Conservation (phyloP, 1,139 yeast genomes). For the Kodamaea alishanica region DNA sequence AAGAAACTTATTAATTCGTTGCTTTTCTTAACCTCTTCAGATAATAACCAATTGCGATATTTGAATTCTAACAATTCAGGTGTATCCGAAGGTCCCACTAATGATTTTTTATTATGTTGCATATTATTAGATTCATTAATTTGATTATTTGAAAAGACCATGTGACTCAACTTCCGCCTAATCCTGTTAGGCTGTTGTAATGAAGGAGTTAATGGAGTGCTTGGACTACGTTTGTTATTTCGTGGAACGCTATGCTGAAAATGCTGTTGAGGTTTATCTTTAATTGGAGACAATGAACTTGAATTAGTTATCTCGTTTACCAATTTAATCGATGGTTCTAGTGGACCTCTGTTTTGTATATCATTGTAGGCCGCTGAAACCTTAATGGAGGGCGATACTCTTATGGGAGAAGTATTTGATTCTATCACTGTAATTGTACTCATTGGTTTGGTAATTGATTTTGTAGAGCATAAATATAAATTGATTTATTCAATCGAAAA, state of each 20-base stretch:
- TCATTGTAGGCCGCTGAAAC: neutral
- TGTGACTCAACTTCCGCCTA: constrained; percentile 13
- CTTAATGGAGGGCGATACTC: constrained; percentile 1
- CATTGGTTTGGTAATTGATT: too few relatives aligned
- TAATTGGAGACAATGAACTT: too few relatives aligned
- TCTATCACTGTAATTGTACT: too few relatives aligned
- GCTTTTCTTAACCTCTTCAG: constrained; percentile 14
- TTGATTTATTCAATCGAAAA: too few relatives aligned
- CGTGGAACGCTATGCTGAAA: neutral
- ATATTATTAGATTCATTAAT: constrained; percentile 1
- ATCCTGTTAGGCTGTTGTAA: constrained; percentile 13
- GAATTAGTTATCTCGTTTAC: too few relatives aligned
- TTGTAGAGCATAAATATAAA: too few relatives aligned
- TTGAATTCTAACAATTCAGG: constrained; percentile 16
- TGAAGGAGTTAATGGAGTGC: constrained; percentile 22
- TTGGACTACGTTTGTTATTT: constrained; percentile 20
- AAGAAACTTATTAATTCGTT: constrained; percentile 17
- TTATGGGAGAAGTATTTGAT: neutral
- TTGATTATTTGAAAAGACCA: neutral
- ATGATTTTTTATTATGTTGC: neutral
- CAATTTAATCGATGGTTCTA: too few relatives aligned
- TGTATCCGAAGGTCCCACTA: constrained; percentile 7
- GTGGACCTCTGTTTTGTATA: too few relatives aligned
- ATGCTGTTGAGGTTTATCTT: too few relatives aligned
- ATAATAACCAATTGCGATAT: constrained; percentile 20